These are phyloP conservation scores for Tulasnella sp. DNA, from an alignment of 768 basidiomycete species.

Conservation along the genomic window DNA sequence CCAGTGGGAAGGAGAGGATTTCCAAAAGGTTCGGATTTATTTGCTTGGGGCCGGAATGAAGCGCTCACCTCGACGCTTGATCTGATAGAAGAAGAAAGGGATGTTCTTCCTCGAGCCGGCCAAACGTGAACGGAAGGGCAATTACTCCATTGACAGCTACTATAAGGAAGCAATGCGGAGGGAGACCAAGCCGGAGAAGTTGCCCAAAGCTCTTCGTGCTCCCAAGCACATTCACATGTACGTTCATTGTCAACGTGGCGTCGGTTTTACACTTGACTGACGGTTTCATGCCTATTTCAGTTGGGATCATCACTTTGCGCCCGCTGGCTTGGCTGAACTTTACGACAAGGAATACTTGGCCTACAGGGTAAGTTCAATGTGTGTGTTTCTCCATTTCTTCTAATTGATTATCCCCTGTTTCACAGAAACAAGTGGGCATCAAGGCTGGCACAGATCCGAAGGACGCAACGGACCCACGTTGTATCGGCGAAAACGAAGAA, in stretches of 20 bases:
- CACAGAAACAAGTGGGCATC: background rate
- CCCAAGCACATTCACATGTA: slow-evolving; percentile 80
- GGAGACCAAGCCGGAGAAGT: slow-evolving; percentile 43
- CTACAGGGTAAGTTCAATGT: slow-evolving; percentile 43
- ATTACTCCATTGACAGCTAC: slow-evolving; percentile 91
- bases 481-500: slow-evolving; percentile 69
- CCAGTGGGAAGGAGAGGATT: slow-evolving; percentile 95
- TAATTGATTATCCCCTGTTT: background rate
- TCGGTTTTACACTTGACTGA: background rate
- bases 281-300: slow-evolving; percentile 28
- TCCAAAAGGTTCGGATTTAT: slow-evolving; percentile 47
- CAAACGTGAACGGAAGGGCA: slow-evolving; percentile 87
- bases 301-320: slow-evolving; percentile 97
- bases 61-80: background rate
- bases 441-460: slow-evolving; percentile 8
- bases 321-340: slow-evolving; percentile 60
- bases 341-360: slow-evolving; percentile 82
- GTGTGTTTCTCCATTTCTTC: background rate
- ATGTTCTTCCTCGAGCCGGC: slow-evolving; percentile 53
- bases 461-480: slow-evolving; percentile 18
- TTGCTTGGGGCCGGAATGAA: background rate
- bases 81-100: slow-evolving; percentile 5
- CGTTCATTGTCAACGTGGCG: slow-evolving; percentile 20
- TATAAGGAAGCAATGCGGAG: slow-evolving; percentile 79
- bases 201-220: slow-evolving; percentile 70